Percentiles rank a stretch among this genome's conserved stretches.
phyloP scores from a whole-genome alignment of 768 basidiomycete genomes.

The Tylopilus sp. region DNA sequence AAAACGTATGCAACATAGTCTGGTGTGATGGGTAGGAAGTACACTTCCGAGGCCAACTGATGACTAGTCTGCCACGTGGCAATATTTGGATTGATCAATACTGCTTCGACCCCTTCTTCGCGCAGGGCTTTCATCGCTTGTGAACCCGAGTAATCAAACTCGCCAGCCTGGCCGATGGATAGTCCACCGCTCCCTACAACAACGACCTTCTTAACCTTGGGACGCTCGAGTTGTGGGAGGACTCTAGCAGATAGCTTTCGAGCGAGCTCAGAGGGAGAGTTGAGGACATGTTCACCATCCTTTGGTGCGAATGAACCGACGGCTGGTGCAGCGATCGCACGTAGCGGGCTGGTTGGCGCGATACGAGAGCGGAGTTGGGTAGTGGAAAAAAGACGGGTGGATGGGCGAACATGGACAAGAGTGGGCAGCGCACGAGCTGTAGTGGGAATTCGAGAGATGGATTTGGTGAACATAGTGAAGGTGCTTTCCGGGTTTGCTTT shows the following conservation, averaged over 20 bases:
- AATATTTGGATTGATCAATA: slow-evolving; percentile 98
- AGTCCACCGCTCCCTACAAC: slow-evolving; percentile 97
- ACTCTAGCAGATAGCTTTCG: slow-evolving; percentile 92
- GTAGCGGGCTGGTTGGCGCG: slow-evolving; percentile 48
- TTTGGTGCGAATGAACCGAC: slow-evolving; percentile 67
- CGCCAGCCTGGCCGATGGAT: slow-evolving; percentile 96
- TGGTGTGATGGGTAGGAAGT: slow-evolving; percentile 93
- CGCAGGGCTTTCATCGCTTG: slow-evolving; percentile 97
- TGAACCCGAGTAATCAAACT: slow-evolving; percentile 99
- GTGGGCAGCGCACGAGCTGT: slow-evolving; percentile 11
- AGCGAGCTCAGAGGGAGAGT: slow-evolving; percentile 92
- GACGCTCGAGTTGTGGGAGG: slow-evolving; percentile 85
- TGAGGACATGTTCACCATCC: slow-evolving; percentile 73
- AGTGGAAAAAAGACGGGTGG: slow-evolving; percentile 50
- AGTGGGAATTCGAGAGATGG: slow-evolving; percentile 10
- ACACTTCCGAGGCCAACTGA: slow-evolving; percentile 93
- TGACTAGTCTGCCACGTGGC: slow-evolving; percentile 99
- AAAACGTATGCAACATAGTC: slow-evolving; percentile 99
- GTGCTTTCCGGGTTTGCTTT: slow-evolving; percentile 2
- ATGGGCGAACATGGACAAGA: slow-evolving; percentile 17
- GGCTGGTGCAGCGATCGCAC: slow-evolving; percentile 71
- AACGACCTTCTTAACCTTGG: slow-evolving; percentile 91
- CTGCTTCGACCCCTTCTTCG: slow-evolving; percentile 91
- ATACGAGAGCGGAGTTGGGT: slow-evolving; percentile 36
- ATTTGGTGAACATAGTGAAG: slow-evolving; percentile 10